Evolutionary conservation across 2,329 filamentous ascomycete species (phyloP), one percentile per base, ranked within the genome.

Genomic region (Nemania sp.): DNA sequence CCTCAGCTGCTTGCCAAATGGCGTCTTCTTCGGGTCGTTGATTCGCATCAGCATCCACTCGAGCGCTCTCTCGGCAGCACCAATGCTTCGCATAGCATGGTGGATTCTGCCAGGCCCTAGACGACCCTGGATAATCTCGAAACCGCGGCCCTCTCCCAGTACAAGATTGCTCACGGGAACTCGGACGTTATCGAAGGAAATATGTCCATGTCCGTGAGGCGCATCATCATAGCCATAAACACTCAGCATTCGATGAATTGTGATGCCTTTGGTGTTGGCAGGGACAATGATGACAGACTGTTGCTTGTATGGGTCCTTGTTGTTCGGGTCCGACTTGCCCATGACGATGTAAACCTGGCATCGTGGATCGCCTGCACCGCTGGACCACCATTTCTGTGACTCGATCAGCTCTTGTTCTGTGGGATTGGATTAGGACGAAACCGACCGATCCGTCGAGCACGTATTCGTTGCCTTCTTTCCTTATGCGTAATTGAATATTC

Each of bases 221-320:
- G 94, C 94, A 66, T 99, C 94, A 71, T 97, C 94, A 75, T 91
- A 97, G 53, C 94, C 94, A 73, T 95, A 96, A 61, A 97, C 93
- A 45, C 81, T 88, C 50, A 99, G 79, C 90, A 97, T 96, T 64
- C 94, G 87, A 74, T 96, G 83, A 65, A 97, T 87, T n/a, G 86
- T 96, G 67, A 97, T 88, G 52, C 94, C 94, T 17, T 89, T 88
- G 1, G 89, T 86, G 61, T 83, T 79, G 15, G 89, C 84, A 2
- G 92, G 90, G 14, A 97, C 94, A 23, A 97, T 80, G 44, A 97
- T 83, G 58, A 99, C 92, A 22, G 91, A 97, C 74, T 97, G 94
- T 70, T 97, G 92, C 68, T 83, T 83, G 81, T 97, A 96, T 19
- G 85, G 77, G 70, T 92, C 86, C 60, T 80, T 75, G 78, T 95